Conservation (phyloP, 73 alveolate species). For the Urostyla sp. region DNA sequence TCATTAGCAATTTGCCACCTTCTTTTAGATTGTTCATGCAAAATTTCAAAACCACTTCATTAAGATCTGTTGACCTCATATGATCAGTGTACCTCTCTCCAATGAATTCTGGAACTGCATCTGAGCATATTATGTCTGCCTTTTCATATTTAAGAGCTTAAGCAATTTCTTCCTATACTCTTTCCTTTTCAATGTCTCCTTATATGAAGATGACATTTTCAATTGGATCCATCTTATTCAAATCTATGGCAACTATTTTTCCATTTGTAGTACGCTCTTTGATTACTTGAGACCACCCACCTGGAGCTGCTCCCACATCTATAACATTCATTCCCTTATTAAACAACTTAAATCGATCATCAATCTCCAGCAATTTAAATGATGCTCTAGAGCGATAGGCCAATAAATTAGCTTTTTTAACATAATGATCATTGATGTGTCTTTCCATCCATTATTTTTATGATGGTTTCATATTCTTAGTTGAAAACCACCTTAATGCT, state of each 20-base stretch:
- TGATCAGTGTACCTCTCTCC: slow-evolving; percentile 86
- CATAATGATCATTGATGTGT: slow-evolving; percentile 70
- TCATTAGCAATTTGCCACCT: slow-evolving; percentile 84
- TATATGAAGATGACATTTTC: slow-evolving; percentile 56
- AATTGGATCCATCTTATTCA: slow-evolving; percentile 63
- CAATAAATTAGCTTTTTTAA: slow-evolving; percentile 57
- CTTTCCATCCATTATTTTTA: slow-evolving; percentile 75
- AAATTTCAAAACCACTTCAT: slow-evolving; percentile 61
- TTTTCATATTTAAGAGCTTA: slow-evolving; percentile 58
- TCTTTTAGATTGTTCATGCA: slow-evolving; percentile 59
- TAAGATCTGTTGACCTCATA: slow-evolving; percentile 58
- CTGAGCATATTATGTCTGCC: slow-evolving; percentile 78
- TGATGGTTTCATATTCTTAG: slow-evolving; percentile 40
- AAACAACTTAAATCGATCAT: slow-evolving; percentile 71
- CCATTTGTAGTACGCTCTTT: slow-evolving; percentile 51
- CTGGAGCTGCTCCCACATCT: slow-evolving; percentile 95
- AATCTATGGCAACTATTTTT: slow-evolving; percentile 78
- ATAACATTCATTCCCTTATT: slow-evolving; percentile 66
- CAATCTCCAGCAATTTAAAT: slow-evolving; percentile 78
- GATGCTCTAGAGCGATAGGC: slow-evolving; percentile 86
- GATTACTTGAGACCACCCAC: slow-evolving; percentile 90
- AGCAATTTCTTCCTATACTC: slow-evolving; percentile 55
- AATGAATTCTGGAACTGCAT: slow-evolving; percentile 85
- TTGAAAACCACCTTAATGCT: neutral
- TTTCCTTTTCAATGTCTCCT: slow-evolving; percentile 73